Conservation (phyloP, 106 monocot species). For the Hemerocallis citrina region DNA sequence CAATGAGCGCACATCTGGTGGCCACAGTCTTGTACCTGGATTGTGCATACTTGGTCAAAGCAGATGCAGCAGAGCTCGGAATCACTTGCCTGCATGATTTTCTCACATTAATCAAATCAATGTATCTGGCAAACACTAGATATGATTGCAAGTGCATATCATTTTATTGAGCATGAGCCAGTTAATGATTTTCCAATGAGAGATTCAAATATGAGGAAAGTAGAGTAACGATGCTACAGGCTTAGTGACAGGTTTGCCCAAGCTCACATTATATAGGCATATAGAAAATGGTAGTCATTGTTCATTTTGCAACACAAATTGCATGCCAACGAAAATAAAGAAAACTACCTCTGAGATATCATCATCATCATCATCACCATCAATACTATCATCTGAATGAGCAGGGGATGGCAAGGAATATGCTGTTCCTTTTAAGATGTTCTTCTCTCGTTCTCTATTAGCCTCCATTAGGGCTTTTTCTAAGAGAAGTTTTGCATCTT, state of each 20-base stretch:
- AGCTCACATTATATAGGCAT: too few species aligned
- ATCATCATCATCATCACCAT: too few species aligned
- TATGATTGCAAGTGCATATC: too few species aligned
- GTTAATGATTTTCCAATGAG: too few species aligned
- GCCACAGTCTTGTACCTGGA: slow-evolving; percentile 79
- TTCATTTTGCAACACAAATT: neutral
- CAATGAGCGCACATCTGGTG: slow-evolving; percentile 97
- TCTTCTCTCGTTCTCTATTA: slow-evolving; percentile 76
- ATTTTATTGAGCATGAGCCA: too few species aligned
- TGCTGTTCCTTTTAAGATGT: slow-evolving; percentile 57
- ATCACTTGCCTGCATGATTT: slow-evolving; percentile 46
- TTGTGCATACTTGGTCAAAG: slow-evolving; percentile 84
- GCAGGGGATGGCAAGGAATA: slow-evolving; percentile 40
- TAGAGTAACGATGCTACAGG: too few species aligned
- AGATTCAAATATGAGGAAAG: too few species aligned
- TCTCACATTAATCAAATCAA: too few species aligned
- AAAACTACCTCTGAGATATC: slow-evolving; percentile 51
- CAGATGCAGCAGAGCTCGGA: slow-evolving; percentile 86
- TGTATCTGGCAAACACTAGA: too few species aligned
- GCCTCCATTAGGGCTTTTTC: slow-evolving; percentile 81
- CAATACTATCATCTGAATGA: slow-evolving; percentile 35
- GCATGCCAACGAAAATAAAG: neutral
- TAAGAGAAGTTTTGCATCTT: slow-evolving; percentile 63
- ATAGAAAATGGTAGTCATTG: neutral
- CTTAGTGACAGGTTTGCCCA: too few species aligned